Base-by-base conservation (phyloP, 192 early-diverging fungal species). In the Rhizophagus clarus region DNA sequence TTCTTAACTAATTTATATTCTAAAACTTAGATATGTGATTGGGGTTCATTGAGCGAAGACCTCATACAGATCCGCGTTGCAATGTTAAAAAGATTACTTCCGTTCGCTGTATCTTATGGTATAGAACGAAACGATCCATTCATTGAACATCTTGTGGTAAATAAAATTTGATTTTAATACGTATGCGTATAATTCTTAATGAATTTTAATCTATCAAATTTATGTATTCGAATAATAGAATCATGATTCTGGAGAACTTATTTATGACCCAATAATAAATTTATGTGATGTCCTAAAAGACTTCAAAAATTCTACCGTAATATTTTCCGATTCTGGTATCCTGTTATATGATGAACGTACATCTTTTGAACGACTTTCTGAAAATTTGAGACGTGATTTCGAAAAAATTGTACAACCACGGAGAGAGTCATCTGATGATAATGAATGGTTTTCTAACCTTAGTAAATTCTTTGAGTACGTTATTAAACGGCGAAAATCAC, bases 11-110 rank as follows among this genome's bases (percentile, higher is more conserved):
- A n/a, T n/a, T n/a, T n/a, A n/a, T n/a, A n/a, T n/a, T n/a, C n/a
- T n/a, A n/a, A n/a, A 6, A 8, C 40, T 31, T 22, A 69, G 60
- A 63, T 79, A 26, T 79, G 78, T 31, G 78, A 79, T 42, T 79
- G 78, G 78, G 67, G 68, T 72, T 56, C 45, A 26, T 29, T 79
- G 1, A 28, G 72, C 4, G 78, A 26, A 56, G 72, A 26, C 17
- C 24, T 79, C 2, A 49, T 79, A 14, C 37, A 32, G 20, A 79
- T 69, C 1, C 78, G 69, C 26, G 45, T 45, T 17, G 71, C 31
- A 24, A 32, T 12, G 5, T 61, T 70, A 56, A 69, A 72, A 31
- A 61, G 31, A 61, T 61, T 56, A 11, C n/a, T 79, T 29, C 14
- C 22, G 15, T n/a, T 15, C 7, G 78, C 37, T 5, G 72, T 79